A percentile compares a stretch with the other conserved stretches of the same genome.
phyloP scores from a whole-genome alignment of 352 stramenopile species.

The Pythium coloratum region DNA sequence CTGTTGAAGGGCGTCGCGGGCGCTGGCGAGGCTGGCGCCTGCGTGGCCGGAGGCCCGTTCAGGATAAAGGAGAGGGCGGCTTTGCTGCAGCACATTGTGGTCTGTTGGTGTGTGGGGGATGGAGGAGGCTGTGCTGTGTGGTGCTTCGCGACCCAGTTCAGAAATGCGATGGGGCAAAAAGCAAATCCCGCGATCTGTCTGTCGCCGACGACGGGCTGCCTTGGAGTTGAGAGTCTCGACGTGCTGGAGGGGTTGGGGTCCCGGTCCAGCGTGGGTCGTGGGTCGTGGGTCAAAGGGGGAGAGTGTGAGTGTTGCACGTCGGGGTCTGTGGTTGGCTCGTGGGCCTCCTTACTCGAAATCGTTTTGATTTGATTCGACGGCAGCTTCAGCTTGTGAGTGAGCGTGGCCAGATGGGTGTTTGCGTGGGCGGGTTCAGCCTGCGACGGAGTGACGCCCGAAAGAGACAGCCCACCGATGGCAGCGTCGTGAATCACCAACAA shows the following conservation, averaged over 20 bases:
- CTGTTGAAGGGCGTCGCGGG: neutral
- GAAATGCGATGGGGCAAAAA: slow-evolving; percentile 27
- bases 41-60: slow-evolving; percentile 7
- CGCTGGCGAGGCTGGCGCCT: slow-evolving; percentile 2
- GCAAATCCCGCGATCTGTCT: neutral
- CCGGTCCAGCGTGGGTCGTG: slow-evolving; percentile 1
- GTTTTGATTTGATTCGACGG: slow-evolving; percentile 4
- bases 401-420: neutral
- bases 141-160: slow-evolving; percentile 24
- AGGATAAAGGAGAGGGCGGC: slow-evolving; percentile 27
- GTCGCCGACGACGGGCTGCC: slow-evolving; percentile 1
- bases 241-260: slow-evolving; percentile 1
- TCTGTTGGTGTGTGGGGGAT: neutral
- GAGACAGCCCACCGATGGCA: neutral
- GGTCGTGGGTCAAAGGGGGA: neutral
- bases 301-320: neutral
- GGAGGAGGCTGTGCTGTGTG: neutral
- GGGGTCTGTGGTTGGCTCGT: neutral
- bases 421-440: slow-evolving; percentile 4
- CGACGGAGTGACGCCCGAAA: slow-evolving; percentile 1
- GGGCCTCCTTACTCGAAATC: slow-evolving; percentile 4
- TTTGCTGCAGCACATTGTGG: slow-evolving; percentile 29
- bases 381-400: neutral
- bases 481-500: slow-evolving; percentile 2
- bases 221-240: neutral